Base-by-base conservation (phyloP, 345 rosid genomes). In the Eutrema yunnanense region DNA sequence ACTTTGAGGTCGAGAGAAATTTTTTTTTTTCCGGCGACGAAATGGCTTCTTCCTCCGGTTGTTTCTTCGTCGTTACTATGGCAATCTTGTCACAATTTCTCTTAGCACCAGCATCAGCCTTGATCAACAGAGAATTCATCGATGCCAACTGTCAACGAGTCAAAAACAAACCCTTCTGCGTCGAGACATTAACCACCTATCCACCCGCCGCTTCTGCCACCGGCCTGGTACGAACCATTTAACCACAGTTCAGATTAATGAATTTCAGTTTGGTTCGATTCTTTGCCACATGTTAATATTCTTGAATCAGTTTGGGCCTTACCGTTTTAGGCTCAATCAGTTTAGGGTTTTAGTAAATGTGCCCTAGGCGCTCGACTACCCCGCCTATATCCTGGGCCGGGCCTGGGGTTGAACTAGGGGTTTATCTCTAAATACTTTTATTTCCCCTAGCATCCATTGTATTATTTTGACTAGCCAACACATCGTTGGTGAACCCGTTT, bases 71-170 rank as follows among this genome's bases (percentile, higher is more conserved):
- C 75, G 54, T 75, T 37, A 10, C 58, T 14, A 46, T 63, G 75
- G 32, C 60, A 48, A 30, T 69, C 50, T 6, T 69, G 22, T 62
- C 74, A 53, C 52, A 16, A 13, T 69, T 69, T 76, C 75, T 76
- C 71, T 54, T 59, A 41, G 5, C 46, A 38, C 26, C 73, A 38
- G 6, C 71, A 9, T 69, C 52, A 32, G 71, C 48, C 4, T 30
- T 46, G 51, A 7, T 30, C 44, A 60, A 62, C 30, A 43, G 6
- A 26, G 38, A 66, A 60, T 62, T 4, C 70, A 75, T 75, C 9
- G 70, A 69, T 48, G 44, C 74, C 2, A 69, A 53, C n/a, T 74
- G 78, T 32, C 34, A 75, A 54, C 52, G 74, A 52, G 71, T 62
- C 52, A 44, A 62, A 7, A 10, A 69, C 67, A 69, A 69, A 55